Percentiles rank a stretch among this genome's conserved stretches.
These are phyloP conservation scores for Paramecium biaurelia DNA, from an alignment of 73 alveolate genomes.

Conservation along the genomic window DNA sequence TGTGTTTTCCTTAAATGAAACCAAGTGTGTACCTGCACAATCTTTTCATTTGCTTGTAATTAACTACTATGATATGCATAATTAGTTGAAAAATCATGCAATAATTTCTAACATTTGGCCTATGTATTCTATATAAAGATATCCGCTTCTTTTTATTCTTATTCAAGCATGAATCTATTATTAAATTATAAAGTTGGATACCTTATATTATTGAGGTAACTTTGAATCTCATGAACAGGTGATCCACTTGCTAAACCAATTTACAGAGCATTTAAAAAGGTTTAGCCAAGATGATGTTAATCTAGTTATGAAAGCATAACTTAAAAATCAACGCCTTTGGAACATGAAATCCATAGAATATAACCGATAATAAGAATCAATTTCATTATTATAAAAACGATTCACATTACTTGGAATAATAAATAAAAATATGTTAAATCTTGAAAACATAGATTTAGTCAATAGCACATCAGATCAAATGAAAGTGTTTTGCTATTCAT, in stretches of 20 bases:
- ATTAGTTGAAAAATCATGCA: constrained; percentile 33
- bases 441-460: constrained; percentile 42
- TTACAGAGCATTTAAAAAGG: neutral
- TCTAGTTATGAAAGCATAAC: neutral
- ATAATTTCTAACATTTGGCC: neutral
- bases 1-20: constrained; percentile 3
- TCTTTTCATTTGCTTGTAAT: neutral
- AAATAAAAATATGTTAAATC: constrained; percentile 25
- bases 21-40: neutral
- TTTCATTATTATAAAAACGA: neutral
- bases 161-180: constrained; percentile 7
- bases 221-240: neutral
- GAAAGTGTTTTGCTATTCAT: constrained; percentile 32
- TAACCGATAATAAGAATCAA: neutral
- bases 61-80: constrained; percentile 38
- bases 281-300: neutral
- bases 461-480: constrained; percentile 38
- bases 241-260: neutral
- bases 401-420: neutral
- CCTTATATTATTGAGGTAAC: neutral
- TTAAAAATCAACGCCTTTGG: neutral
- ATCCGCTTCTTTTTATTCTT: constrained; percentile 40
- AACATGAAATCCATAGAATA: neutral
- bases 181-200: neutral
- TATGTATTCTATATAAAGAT: neutral